Evolutionary conservation across 129 eudicot species (phyloP).

Genomic region (Ambrosia trifida): DNA sequence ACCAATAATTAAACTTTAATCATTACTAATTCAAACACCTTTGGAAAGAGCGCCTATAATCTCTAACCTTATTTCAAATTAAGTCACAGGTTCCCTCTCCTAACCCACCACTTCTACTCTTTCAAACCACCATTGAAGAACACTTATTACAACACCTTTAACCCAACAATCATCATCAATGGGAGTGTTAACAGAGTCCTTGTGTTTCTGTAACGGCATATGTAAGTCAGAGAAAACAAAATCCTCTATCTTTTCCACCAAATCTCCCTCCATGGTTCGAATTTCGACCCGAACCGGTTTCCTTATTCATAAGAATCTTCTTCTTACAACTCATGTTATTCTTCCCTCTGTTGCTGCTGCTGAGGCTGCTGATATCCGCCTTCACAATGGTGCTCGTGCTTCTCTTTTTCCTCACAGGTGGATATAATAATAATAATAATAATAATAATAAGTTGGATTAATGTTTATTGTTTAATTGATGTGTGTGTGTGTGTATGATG

Average conservation of each 20-base stretch:
- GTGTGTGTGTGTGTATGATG: constrained; percentile 7
- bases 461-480: not conserved
- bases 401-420: constrained; percentile 88
- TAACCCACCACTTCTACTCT: not conserved
- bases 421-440: too few relatives aligned
- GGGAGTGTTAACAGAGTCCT: constrained; percentile 77
- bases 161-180: constrained; percentile 32
- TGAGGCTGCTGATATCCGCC: constrained; percentile 85
- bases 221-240: constrained; percentile 91
- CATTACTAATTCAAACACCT: constrained; percentile 9
- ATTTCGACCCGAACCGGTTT: constrained; percentile 66
- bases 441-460: not conserved
- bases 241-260: constrained; percentile 64
- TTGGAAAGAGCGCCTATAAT: constrained; percentile 5
- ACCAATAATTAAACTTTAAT: not conserved
- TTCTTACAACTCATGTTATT: constrained; percentile 78
- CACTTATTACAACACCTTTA: not conserved
- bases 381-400: constrained; percentile 73
- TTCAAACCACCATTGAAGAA: constrained; percentile 22
- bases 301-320: constrained; percentile 73
- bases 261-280: constrained; percentile 69
- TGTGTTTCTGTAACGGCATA: constrained; percentile 93
- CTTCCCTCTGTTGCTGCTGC: constrained; percentile 79
- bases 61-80: constrained; percentile 6
- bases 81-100: not conserved